A percentile compares a stretch with the other conserved stretches of the same genome.
These are phyloP conservation scores for Saturnispora quitensis DNA, from an alignment of 805 yeast species.

Conservation along the genomic window DNA sequence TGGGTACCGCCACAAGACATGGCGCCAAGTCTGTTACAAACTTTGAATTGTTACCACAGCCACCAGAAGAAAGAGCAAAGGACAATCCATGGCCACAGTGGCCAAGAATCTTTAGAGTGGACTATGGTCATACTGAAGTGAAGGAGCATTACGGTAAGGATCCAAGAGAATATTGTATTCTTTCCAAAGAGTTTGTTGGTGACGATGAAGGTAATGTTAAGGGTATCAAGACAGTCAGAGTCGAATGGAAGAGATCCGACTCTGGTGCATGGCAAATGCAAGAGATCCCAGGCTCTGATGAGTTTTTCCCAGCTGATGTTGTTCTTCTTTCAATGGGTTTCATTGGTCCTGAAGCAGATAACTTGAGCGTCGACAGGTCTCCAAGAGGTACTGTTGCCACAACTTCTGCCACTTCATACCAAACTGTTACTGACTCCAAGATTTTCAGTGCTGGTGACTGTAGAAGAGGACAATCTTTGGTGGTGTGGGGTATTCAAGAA, in stretches of 20 bases:
- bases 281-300: conserved; percentile 92
- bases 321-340: conserved; percentile 96
- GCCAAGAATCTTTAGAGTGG: conserved; percentile 97
- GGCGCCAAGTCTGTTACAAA: conserved; percentile 91
- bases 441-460: conserved; percentile 97
- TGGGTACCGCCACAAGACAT: conserved; percentile 95
- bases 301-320: conserved; percentile 88
- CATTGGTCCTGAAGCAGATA: conserved; percentile 87
- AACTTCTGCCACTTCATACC: conserved; percentile 52
- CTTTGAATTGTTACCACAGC: conserved; percentile 91
- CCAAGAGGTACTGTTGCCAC: conserved; percentile 80
- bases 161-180: conserved; percentile 93
- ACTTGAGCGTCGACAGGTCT: conserved; percentile 58
- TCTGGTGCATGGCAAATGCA: conserved; percentile 99
- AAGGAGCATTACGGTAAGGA: conserved; percentile 91
- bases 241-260: conserved; percentile 95
- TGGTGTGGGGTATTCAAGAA: conserved; percentile 99
- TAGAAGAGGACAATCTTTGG: conserved; percentile 95
- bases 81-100: conserved; percentile 99
- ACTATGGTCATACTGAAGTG: conserved; percentile 95
- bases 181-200: conserved; percentile 91
- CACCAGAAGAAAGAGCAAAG: conserved; percentile 74
- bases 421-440: conserved; percentile 52
- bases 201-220: conserved; percentile 92
- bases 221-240: conserved; percentile 93